These are phyloP conservation scores for Fraxinus cuspidata DNA, from an alignment of 257 asterid genomes.

Conservation along the genomic window DNA sequence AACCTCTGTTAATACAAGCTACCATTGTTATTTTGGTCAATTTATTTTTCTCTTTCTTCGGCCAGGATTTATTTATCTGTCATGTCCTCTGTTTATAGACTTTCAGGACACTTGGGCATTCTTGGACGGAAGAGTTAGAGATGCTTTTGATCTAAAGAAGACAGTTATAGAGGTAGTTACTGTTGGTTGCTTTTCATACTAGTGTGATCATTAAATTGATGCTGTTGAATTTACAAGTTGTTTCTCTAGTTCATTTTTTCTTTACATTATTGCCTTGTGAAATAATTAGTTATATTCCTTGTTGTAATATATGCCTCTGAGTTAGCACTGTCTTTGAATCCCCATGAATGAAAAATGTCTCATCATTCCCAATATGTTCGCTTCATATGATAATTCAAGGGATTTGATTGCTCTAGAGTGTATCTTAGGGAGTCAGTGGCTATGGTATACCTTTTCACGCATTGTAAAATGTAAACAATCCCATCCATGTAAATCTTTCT, in stretches of 20 bases:
- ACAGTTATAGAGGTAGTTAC: conserved; percentile 74
- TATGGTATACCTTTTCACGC: background rate
- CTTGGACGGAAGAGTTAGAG: conserved; percentile 75
- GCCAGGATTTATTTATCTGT: conserved; percentile 18
- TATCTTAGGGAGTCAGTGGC: background rate
- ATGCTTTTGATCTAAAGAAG: conserved; percentile 81
- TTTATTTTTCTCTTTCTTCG: conserved; percentile 20
- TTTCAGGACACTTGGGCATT: conserved; percentile 84
- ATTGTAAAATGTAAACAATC: background rate
- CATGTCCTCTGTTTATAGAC: conserved; percentile 43
- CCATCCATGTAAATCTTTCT: background rate
- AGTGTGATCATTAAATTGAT: conserved; percentile 6
- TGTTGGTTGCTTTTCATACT: background rate
- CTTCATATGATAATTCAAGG: background rate
- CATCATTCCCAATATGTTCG: background rate
- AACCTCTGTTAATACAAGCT: background rate
- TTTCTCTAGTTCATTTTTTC: background rate
- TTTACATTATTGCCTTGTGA: background rate
- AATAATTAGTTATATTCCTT: background rate
- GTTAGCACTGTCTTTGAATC: background rate
- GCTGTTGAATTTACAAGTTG: background rate
- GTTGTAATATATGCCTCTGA: background rate
- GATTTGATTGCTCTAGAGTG: background rate
- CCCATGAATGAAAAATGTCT: background rate
- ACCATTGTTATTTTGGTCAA: conserved; percentile 6